Conservation (phyloP, 331 rosid species). For the Erythrophleum ivorense region DNA sequence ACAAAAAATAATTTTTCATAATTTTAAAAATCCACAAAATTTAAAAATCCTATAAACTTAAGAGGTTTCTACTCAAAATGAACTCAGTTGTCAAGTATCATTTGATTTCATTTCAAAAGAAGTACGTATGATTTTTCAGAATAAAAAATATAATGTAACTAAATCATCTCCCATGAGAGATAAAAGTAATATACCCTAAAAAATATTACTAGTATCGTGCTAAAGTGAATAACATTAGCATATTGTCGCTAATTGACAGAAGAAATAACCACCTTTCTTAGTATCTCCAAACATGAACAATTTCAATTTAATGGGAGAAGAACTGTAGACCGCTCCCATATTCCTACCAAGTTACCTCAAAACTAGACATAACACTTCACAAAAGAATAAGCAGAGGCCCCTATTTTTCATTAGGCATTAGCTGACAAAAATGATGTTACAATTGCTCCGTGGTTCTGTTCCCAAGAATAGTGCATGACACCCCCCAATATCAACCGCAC, state of each 20-base stretch:
- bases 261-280: neutral
- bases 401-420: neutral
- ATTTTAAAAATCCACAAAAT: no score
- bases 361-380: neutral
- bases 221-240: neutral
- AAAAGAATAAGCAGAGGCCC: slow-evolving; percentile 13
- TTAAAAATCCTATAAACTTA: no score
- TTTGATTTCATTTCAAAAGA: neutral
- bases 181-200: no score
- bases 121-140: neutral
- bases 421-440: neutral
- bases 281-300: neutral
- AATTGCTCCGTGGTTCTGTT: slow-evolving; percentile 13
- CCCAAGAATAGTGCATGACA: slow-evolving; percentile 22
- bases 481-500: slow-evolving; percentile 1
- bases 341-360: neutral
- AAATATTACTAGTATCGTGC: neutral
- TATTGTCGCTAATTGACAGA: neutral
- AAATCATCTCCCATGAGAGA: no score
- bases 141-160: no score
- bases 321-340: neutral
- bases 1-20: no score
- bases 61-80: neutral
- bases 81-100: neutral
- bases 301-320: neutral